These are phyloP conservation scores for Hortiboletus flavorubellus DNA, from an alignment of 768 basidiomycete species.

Conservation along the genomic window DNA sequence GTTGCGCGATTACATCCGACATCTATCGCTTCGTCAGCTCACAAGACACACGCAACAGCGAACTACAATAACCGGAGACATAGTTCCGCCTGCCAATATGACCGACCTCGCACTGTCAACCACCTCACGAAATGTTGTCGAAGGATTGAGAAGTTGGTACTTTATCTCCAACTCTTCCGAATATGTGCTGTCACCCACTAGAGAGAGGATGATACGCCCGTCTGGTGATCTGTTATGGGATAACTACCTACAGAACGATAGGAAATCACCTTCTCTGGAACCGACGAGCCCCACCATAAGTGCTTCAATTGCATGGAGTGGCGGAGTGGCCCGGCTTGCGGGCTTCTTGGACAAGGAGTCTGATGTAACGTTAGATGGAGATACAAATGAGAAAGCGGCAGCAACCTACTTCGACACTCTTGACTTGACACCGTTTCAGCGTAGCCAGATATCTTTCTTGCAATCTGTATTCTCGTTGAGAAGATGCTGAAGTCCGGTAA, in stretches of 20 bases:
- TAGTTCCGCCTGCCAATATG: conserved; percentile 94
- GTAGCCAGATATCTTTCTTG: conserved; percentile 84
- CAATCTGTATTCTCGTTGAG: conserved; percentile 41
- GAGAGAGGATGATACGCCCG: conserved; percentile 66
- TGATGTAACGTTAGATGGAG: conserved; percentile 1
- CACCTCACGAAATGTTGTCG: conserved; percentile 81
- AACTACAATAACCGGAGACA: conserved; percentile 82
- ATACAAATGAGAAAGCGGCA: background rate
- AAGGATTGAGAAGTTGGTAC: conserved; percentile 91
- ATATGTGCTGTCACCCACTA: conserved; percentile 37
- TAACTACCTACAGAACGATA: background rate
- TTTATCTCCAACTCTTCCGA: conserved; percentile 60
- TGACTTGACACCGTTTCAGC: conserved; percentile 57
- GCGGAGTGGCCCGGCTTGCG: conserved; percentile 52
- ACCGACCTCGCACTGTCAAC: conserved; percentile 78
- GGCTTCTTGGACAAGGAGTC: conserved; percentile 6
- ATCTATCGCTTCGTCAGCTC: conserved; percentile 48
- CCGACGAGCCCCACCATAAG: conserved; percentile 78
- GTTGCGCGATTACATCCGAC: conserved; percentile 77
- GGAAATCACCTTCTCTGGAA: conserved; percentile 59
- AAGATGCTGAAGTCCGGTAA: background rate
- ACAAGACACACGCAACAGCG: background rate
- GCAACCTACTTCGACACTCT: conserved; percentile 29
- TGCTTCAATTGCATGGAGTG: conserved; percentile 76
- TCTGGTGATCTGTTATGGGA: conserved; percentile 42